phyloP scores from a whole-genome alignment of 129 eudicot species.

The Flaveria sonorensis region DNA sequence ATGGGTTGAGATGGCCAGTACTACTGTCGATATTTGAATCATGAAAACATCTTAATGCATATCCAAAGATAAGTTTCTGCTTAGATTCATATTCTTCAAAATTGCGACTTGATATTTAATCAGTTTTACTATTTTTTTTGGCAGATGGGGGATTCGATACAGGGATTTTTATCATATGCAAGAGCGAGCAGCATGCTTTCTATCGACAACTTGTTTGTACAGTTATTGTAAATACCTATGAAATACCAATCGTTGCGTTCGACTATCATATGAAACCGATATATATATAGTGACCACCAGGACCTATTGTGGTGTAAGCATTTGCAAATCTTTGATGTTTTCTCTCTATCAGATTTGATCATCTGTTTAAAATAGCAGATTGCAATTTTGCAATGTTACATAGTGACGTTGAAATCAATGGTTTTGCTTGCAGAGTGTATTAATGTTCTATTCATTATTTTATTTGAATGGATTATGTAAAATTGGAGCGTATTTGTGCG shows the following conservation, averaged over 20 bases:
- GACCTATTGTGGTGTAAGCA: conserved; percentile 15
- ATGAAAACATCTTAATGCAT: not conserved
- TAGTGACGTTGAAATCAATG: not conserved
- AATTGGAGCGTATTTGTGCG: too few species aligned
- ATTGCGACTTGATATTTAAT: conserved; percentile 19
- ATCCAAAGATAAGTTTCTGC: not conserved
- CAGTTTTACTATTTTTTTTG: conserved; percentile 1
- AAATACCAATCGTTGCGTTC: conserved; percentile 9
- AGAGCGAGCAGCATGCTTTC: conserved; percentile 5
- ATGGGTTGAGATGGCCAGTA: not conserved
- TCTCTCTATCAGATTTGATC: not conserved
- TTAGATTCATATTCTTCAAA: conserved; percentile 8
- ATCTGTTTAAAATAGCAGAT: not conserved
- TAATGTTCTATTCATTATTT: not conserved
- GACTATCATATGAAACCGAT: conserved; percentile 15
- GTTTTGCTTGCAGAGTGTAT: not conserved
- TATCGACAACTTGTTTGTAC: conserved; percentile 22
- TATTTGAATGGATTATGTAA: too few species aligned
- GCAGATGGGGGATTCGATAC: conserved; percentile 16
- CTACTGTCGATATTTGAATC: not conserved
- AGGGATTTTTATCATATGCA: conserved; percentile 21
- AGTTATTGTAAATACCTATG: conserved; percentile 35
- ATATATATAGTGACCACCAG: not conserved
- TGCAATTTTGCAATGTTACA: not conserved
- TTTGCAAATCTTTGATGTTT: conserved; percentile 18